Base-by-base conservation (phyloP, 345 rosid genomes). In the Melaleuca alternifolia region DNA sequence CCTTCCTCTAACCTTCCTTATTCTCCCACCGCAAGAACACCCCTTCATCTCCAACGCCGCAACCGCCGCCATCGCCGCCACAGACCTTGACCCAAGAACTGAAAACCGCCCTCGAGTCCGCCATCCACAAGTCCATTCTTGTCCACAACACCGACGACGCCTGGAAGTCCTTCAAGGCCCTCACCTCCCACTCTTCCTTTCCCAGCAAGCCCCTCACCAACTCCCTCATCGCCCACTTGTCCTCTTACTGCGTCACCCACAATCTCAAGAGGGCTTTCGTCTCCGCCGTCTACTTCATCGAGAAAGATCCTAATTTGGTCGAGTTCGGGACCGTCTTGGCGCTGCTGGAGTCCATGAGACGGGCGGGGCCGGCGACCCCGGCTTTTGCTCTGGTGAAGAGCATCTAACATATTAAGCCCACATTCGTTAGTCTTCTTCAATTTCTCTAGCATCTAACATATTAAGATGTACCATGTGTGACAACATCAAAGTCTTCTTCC, bases 221-320 rank as follows among this genome's bases (percentile, higher is more conserved):
- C 84, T 91, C 95, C 44, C 95, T 97, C 54, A 92, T 97, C 82
- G 85, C 90, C 83, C 96, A 93, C 87, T 89, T 97, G 48, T 91
- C 97, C 57, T 91, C 95, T 61, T 85, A 88, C 87, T 50, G 53
- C 50, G 94, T 88, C 84, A 89, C 89, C 18, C 98, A 91, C 86
- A 94, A 92, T 85, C 95, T 96, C 89, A 96, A 96, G 89, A 94
- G 99, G 89, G 99, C 99, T 5, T 97, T 96, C 89, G 98, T 95
- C 26, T 95, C 98, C 84, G 92, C 92, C 65, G 94, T 96, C 84
- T 97, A 93, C 84, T 89, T 93, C 18, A 88, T 95, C 51, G 97
- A 94, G 90, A 96, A 94, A 89, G 88, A 91, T 86, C 97, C 98
- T 10, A 84, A 77, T 54, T 85, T 92, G 83, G 84, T 97, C 3